Base-by-base conservation (phyloP, 2,329 filamentous ascomycete species). In the Scolecobasidium constrictum region DNA sequence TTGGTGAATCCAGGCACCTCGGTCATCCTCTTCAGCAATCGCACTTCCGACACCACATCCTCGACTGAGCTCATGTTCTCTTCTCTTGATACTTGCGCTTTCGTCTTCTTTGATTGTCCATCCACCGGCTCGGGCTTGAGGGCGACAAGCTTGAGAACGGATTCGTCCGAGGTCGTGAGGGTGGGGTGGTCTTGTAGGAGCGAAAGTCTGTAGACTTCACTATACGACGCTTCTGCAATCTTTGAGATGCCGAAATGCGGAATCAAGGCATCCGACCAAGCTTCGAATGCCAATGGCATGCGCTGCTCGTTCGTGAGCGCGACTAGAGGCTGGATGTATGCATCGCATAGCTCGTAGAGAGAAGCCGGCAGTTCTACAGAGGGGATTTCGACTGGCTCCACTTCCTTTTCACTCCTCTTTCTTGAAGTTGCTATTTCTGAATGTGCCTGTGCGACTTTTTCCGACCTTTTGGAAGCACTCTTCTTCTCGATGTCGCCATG, bases 221-320 rank as follows among this genome's bases (percentile, higher is more conserved):
- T 75, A 52, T 78, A 82, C 1, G 76, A 78, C 2, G 78, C 78
- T 55, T 82, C 77, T 6, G 76, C 77, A 26, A 82, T 71, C 50
- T 82, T 82, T 6, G 65, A 62, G 33, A 81, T 65, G 28, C 65
- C 54, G 48, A 72, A 72, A 45, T 65, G 21, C 9, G 31, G 9
- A 5, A 19, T 21, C 7, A 46, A 20, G 5, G 17, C n/a, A 18
- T 19, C 12, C 11, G 42, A 43, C 44, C 44, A 46, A 11, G 20
- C 35, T 9, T 18, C 18, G 31, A 46, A 46, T 15, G 31, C 17
- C 9, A 21, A 12, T 12, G 44, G 44, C 2, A 22, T 12, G 4
- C 16, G 23, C 23, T 31, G 35, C 9, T 21, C 23, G 19, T 35
- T 26, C 4, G 43, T 23, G 12, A 45, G 43, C 12, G 43, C 26